A percentile compares a stretch with the other conserved stretches of the same genome.
phyloP scores from a whole-genome alignment of 78 protist species.

The Chrysochromulina tobinii region DNA sequence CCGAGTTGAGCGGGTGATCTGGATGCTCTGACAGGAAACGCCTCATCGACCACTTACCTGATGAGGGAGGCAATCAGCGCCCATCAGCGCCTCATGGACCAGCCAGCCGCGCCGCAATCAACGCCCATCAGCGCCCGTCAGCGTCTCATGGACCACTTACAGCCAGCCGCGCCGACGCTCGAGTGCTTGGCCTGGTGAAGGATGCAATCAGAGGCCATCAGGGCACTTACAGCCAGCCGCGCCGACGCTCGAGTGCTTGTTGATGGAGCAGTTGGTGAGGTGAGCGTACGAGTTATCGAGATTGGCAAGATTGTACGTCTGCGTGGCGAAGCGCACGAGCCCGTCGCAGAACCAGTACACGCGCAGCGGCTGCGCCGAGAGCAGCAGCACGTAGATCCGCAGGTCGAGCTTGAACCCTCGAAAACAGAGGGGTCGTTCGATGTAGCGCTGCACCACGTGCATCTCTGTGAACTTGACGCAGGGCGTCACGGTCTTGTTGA shows the following conservation, averaged over 20 bases:
- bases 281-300: slow-evolving; percentile 37
- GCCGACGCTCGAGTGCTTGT: background rate
- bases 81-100: too few species aligned
- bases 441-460: slow-evolving; percentile 60
- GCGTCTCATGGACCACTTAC: too few species aligned
- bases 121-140: too few species aligned
- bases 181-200: too few species aligned
- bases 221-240: too few species aligned
- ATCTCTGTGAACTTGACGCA: slow-evolving; percentile 18
- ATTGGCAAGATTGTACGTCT: slow-evolving; percentile 5
- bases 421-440: slow-evolving; percentile 40
- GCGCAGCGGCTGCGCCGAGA: slow-evolving; percentile 26
- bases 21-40: background rate
- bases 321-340: slow-evolving; percentile 56
- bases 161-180: too few species aligned
- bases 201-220: too few species aligned
- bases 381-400: slow-evolving; percentile 62
- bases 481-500: background rate
- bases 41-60: background rate
- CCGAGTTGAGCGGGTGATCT: background rate
- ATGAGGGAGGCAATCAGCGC: too few species aligned
- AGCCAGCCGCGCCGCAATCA: too few species aligned
- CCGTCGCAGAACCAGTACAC: slow-evolving; percentile 48
- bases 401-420: slow-evolving; percentile 65
- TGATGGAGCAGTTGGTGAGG: slow-evolving; percentile 68